Percentiles rank a stretch among this genome's conserved stretches.
Evolutionary conservation across 2,329 filamentous ascomycete species (phyloP).

Genomic region (Aspergillus proliferans): DNA sequence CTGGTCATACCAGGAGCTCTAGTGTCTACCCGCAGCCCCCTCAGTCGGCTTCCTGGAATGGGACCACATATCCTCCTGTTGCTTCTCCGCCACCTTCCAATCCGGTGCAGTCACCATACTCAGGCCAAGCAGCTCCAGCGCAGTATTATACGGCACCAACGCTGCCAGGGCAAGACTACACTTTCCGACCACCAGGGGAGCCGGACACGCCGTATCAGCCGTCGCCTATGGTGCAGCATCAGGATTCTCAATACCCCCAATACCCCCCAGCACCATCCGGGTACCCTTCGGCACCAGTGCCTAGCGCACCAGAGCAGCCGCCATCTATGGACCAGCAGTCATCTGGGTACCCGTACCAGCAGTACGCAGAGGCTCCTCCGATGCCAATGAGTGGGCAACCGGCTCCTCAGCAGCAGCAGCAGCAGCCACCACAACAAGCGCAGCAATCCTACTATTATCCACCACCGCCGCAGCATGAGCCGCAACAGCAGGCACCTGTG

Average conservation of each 20-base stretch:
- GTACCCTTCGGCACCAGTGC: slow-evolving; percentile 2
- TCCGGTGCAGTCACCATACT: slow-evolving; percentile 10
- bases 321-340: slow-evolving; percentile 11
- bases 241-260: slow-evolving; percentile 17
- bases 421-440: slow-evolving; percentile 5
- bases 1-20: slow-evolving; percentile 13
- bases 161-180: slow-evolving; percentile 10
- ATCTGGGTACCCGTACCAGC: slow-evolving; percentile 10
- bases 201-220: slow-evolving; percentile 13
- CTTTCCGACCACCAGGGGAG: slow-evolving; percentile 11
- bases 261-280: slow-evolving; percentile 7
- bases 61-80: slow-evolving; percentile 9
- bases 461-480: background rate
- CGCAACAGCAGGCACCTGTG: slow-evolving; percentile 8
- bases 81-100: slow-evolving; percentile 16
- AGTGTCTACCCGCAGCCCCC: slow-evolving; percentile 13
- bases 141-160: slow-evolving; percentile 15
- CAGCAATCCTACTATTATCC: slow-evolving; percentile 16
- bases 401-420: slow-evolving; percentile 9
- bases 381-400: slow-evolving; percentile 9
- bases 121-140: slow-evolving; percentile 8
- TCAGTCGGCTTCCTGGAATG: slow-evolving; percentile 18
- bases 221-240: slow-evolving; percentile 14
- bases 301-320: slow-evolving; percentile 12
- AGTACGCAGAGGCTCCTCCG: slow-evolving; percentile 9